These are phyloP conservation scores for Ramularia endophylla DNA, from an alignment of 2,329 filamentous ascomycete species.

Conservation along the genomic window DNA sequence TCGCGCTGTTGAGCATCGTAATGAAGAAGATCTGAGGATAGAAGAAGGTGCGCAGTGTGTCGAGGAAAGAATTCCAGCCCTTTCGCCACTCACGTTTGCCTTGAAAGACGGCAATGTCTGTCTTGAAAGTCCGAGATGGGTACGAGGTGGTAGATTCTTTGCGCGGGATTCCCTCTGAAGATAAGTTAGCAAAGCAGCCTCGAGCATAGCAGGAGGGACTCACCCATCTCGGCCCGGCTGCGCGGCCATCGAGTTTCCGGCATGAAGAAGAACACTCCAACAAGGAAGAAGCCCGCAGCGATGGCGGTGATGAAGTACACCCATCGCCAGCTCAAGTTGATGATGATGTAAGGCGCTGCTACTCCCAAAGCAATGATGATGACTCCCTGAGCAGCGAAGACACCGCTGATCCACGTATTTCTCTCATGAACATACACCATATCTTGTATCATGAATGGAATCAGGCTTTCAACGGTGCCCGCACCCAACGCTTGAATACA, in stretches of 20 bases:
- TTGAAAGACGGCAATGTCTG: slow-evolving; percentile 23
- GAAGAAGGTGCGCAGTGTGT: slow-evolving; percentile 28
- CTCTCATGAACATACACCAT: slow-evolving; percentile 22
- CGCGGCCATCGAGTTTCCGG: slow-evolving; percentile 28
- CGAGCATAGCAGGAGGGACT: not conserved
- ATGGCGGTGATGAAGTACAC: slow-evolving; percentile 26
- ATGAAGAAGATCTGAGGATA: slow-evolving; percentile 31
- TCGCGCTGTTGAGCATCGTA: slow-evolving; percentile 27
- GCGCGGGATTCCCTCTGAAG: slow-evolving; percentile 14
- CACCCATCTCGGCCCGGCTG: slow-evolving; percentile 22
- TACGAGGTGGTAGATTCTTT: slow-evolving; percentile 6
- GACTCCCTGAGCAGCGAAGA: slow-evolving; percentile 26
- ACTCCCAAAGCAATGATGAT: slow-evolving; percentile 28
- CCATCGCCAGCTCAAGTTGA: slow-evolving; percentile 24
- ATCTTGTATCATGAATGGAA: slow-evolving; percentile 24
- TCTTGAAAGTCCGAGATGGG: slow-evolving; percentile 17
- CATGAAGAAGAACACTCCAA: slow-evolving; percentile 23
- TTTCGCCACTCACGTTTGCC: slow-evolving; percentile 20
- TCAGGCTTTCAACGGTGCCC: slow-evolving; percentile 28
- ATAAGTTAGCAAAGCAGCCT: not conserved
- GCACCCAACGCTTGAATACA: slow-evolving; percentile 27
- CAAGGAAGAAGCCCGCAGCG: slow-evolving; percentile 21
- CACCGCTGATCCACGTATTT: slow-evolving; percentile 25
- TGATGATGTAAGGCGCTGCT: slow-evolving; percentile 25
- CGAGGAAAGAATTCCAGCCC: slow-evolving; percentile 23